Evolutionary conservation across 192 early-diverging fungal genomes (phyloP), one percentile per base, ranked within the genome.

Genomic region (Podila minutissima): DNA sequence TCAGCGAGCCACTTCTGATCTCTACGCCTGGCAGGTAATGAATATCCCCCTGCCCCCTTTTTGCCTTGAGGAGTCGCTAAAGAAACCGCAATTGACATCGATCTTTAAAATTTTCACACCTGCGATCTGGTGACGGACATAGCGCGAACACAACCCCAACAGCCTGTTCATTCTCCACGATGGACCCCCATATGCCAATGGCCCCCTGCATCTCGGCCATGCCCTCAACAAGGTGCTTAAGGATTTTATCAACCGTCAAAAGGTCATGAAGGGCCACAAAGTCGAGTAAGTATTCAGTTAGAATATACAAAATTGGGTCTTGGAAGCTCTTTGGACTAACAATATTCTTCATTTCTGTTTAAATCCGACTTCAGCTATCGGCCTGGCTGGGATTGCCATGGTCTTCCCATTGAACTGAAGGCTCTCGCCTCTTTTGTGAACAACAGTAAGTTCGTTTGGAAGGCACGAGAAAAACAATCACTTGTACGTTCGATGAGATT

Each of bases 151-250:
- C 84, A 91, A 90, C 50, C 65, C 85, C 2, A 88, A 89, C 10
- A 84, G 84, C 12, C 69, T 87, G 28, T 95, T 92, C 86, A 84
- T 94, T 7, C 85, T 94, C 41, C 94, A 95, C 35, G 94, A 95
- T 76, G 93, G 94, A 3, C 94, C 94, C 19, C 94, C 94, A 24
- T 95, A 95, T 74, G 94, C 93, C 35, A 93, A 95, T 74, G 94
- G 93, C 29, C 86, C 87, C 59, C 73, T 93, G 48, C 92, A 95
- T 82, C 87, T 89, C 49, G 89, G 86, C 1, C 94, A 95, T 67
- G 92, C 92, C 29, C 85, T 95, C 74, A 95, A 95, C 84, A 94
- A 93, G 76, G 85, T 95, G 55, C 78, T 94, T 26, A 95, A 95
- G 71, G 94, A 95, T 55, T 91, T 95, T 38, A 84, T 93, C 33